phyloP scores from a whole-genome alignment of 2,329 filamentous ascomycete genomes.

The Penicillium sp. region DNA sequence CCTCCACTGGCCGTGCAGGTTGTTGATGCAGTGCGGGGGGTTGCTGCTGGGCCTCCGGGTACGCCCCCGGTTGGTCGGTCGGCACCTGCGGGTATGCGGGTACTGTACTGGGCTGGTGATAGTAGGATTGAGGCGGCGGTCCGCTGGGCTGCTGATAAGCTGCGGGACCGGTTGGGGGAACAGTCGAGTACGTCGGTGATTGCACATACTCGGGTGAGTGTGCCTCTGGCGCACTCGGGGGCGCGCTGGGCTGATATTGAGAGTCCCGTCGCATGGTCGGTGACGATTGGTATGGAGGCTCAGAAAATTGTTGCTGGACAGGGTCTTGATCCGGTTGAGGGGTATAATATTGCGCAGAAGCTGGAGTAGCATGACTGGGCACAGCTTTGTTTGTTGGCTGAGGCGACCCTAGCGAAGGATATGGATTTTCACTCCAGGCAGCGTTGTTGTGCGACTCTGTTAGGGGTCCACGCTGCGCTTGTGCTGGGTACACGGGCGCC shows the following conservation, averaged over 20 bases:
- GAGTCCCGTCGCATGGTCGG: constrained; percentile 19
- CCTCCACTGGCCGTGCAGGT: constrained; percentile 20
- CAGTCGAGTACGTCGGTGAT: constrained; percentile 16
- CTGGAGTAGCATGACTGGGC: constrained; percentile 8
- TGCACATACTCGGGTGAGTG: constrained; percentile 15
- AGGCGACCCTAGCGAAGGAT: constrained; percentile 21
- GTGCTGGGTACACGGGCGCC: constrained; percentile 13
- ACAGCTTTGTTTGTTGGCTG: constrained; percentile 11
- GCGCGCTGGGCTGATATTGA: constrained; percentile 21
- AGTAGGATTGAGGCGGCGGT: constrained; percentile 21
- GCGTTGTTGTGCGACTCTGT: constrained; percentile 12
- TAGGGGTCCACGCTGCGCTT: constrained; percentile 7
- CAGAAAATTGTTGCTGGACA: constrained; percentile 9
- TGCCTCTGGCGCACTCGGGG: constrained; percentile 13
- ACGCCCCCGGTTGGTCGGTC: constrained; percentile 19
- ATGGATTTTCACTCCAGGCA: constrained; percentile 17
- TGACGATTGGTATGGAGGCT: constrained; percentile 19
- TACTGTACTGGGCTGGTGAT: constrained; percentile 15
- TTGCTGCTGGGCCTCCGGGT: constrained; percentile 18
- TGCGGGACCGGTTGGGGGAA: constrained; percentile 5
- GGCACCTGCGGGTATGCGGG: constrained; percentile 18
- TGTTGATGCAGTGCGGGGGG: constrained; percentile 14
- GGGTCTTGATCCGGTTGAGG: constrained; percentile 13
- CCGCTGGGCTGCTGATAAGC: constrained; percentile 15
- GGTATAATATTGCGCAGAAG: constrained; percentile 16